Evolutionary conservation across 768 basidiomycete genomes (phyloP), one percentile per base, ranked within the genome.

Genomic region (Tylopilus balloui): DNA sequence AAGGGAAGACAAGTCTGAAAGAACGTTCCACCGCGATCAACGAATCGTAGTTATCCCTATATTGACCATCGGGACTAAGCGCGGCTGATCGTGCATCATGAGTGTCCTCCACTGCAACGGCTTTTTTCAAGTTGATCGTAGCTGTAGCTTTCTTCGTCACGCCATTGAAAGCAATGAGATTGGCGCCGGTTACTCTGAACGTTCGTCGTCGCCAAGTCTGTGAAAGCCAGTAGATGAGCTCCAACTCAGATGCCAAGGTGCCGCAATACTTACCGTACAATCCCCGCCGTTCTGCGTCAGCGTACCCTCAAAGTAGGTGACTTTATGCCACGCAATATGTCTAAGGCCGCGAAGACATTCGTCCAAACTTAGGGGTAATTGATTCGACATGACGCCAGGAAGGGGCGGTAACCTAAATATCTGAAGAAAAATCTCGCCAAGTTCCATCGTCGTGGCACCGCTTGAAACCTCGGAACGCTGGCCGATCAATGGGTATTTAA

Each of bases 251-350:
- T 21, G 9, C 5, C 11, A n/a, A 37, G 31, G 11, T 3, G 19
- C 21, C 23, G 21, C 13, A 4, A 17, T 25, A 73, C 89, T 64
- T 69, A 96, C 94, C 53, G 72, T 76, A 64, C 93, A 96, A 64
- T 95, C 95, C 10, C 94, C 95, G 14, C 95, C 95, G 54, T 77
- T 81, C 72, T 98, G 95, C 13, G 95, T 98, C 55, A 98, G 68
- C 0, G 83, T 84, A 23, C 95, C 92, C 67, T 96, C 88, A 69
- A 89, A 91, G 69, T 95, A 94, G 19, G 92, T 90, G 55, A 86
- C 79, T 71, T 94, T 93, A 62, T 95, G 92, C 93, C 92, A 96
- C 31, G 86, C 85, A 48, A 92, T 84, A 59, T 94, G 87, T 51
- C 90, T 74, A 55, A 98, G 72, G 1, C 95, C 94, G 13, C 89